Percentiles rank a stretch among this genome's conserved stretches.
Conservation (phyloP, 805 yeast species). For the Schwanniomyces sp. region DNA sequence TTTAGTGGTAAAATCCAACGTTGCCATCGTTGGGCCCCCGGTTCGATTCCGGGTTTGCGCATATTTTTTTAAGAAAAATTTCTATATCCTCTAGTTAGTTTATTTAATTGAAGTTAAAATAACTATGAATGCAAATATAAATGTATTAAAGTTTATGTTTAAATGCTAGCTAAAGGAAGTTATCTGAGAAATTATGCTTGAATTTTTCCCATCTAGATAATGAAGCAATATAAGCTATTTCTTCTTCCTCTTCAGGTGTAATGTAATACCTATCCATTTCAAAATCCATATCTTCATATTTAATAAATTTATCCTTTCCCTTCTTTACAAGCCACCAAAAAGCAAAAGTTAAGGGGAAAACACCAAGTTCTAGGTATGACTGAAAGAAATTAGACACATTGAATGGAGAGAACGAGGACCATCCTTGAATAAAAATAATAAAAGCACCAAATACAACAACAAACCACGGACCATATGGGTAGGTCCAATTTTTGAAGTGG, state of each 20-base stretch:
- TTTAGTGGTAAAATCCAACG: slow-evolving; percentile 1
- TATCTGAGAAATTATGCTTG: slow-evolving; percentile 29
- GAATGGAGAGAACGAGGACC: slow-evolving; percentile 52
- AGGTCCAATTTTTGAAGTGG: slow-evolving; percentile 47
- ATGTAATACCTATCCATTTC: slow-evolving; percentile 51
- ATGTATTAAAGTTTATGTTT: too few species aligned
- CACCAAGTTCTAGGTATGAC: slow-evolving; percentile 45
- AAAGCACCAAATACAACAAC: slow-evolving; percentile 41
- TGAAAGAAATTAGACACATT: slow-evolving; percentile 41
- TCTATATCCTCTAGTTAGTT: too few species aligned
- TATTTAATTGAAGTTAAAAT: too few species aligned
- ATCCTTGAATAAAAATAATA: slow-evolving; percentile 53
- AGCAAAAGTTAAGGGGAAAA: slow-evolving; percentile 46
- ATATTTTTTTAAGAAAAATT: not conserved
- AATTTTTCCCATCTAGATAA: slow-evolving; percentile 46
- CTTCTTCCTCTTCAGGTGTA: slow-evolving; percentile 46
- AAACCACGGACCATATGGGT: slow-evolving; percentile 52
- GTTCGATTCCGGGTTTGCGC: slow-evolving; percentile 1
- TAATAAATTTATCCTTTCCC: slow-evolving; percentile 41
- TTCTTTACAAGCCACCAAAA: slow-evolving; percentile 49
- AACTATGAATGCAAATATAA: too few species aligned
- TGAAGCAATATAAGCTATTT: slow-evolving; percentile 35
- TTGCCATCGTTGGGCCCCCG: slow-evolving; percentile 1
- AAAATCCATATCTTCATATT: slow-evolving; percentile 50
- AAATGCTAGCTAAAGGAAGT: slow-evolving; percentile 18